These are phyloP conservation scores for Fusarium algeriense DNA, from an alignment of 2,329 filamentous ascomycete species.

Conservation along the genomic window DNA sequence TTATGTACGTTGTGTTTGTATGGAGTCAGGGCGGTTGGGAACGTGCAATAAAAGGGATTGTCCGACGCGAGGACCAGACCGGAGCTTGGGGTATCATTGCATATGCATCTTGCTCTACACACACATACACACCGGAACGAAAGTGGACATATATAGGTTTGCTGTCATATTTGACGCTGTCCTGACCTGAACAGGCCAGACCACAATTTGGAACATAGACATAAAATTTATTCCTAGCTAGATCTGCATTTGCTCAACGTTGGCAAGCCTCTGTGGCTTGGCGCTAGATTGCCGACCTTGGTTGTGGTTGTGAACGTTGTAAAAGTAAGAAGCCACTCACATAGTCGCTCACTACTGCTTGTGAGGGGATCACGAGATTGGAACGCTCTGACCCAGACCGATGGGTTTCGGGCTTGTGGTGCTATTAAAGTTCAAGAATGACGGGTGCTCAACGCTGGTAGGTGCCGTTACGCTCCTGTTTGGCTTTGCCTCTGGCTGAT, in stretches of 20 bases:
- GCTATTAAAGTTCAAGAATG: constrained; percentile 45
- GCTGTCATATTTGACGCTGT: constrained; percentile 19
- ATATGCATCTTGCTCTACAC: constrained; percentile 44
- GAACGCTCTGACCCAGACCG: constrained; percentile 46
- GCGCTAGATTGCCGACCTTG: constrained; percentile 31
- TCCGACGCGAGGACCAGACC: constrained; percentile 45
- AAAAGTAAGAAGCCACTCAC: constrained; percentile 45
- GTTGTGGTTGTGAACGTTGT: constrained; percentile 37
- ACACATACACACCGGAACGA: constrained; percentile 42
- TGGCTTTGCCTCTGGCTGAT: constrained; percentile 30
- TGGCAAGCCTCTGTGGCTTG: constrained; percentile 36
- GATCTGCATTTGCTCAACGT: constrained; percentile 35
- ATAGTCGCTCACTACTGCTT: constrained; percentile 26
- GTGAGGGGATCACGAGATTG: constrained; percentile 45
- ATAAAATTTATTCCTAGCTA: constrained; percentile 25
- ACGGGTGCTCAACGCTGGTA: constrained; percentile 35
- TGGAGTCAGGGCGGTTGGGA: constrained; percentile 43
- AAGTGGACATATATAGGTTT: constrained; percentile 29
- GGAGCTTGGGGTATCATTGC: constrained; percentile 44
- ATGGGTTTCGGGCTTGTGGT: constrained; percentile 44
- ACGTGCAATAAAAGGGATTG: constrained; percentile 46
- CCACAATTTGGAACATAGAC: constrained; percentile 15
- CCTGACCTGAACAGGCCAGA: constrained; percentile 10
- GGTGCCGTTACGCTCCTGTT: constrained; percentile 31
- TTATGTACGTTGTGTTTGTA: constrained; percentile 23